Evolutionary conservation across 306 rosid genomes (phyloP).

Genomic region (Boehmeria nivea): DNA sequence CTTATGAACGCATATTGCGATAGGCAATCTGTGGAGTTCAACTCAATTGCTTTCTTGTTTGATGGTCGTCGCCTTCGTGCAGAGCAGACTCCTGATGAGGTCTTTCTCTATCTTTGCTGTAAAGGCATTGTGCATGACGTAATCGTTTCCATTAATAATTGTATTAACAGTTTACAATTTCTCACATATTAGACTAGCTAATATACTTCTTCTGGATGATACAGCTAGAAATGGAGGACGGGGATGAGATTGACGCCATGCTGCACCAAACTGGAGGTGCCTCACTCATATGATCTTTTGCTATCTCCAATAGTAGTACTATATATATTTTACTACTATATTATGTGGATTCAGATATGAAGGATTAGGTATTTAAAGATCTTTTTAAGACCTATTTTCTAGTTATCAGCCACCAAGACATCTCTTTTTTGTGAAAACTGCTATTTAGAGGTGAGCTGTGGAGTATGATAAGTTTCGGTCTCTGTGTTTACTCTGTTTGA

Average conservation of each 20-base stretch:
- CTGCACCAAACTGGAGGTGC: constrained; percentile 13
- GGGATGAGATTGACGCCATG: constrained; percentile 19
- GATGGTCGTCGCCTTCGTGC: constrained; percentile 64
- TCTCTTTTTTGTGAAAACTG: not conserved
- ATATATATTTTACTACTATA: not conserved
- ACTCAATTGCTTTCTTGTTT: constrained; percentile 51
- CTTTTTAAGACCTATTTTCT: not conserved
- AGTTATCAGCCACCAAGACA: constrained; percentile 4
- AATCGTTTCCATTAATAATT: too few relatives aligned
- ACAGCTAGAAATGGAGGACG: constrained; percentile 16
- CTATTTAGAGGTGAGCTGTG: not conserved
- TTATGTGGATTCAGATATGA: constrained; percentile 1
- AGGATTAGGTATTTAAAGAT: not conserved
- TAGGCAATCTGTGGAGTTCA: constrained; percentile 50
- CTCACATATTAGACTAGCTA: too few relatives aligned
- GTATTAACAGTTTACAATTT: too few relatives aligned
- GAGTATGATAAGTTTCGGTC: not conserved
- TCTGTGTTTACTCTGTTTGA: not conserved
- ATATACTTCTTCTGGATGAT: not conserved
- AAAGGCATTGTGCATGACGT: too few relatives aligned
- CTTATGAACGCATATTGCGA: constrained; percentile 76
- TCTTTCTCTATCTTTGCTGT: constrained; percentile 11
- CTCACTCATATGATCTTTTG: not conserved
- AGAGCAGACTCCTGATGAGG: constrained; percentile 78
- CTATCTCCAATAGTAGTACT: not conserved